Base-by-base conservation (phyloP, 139 green algal genomes). In the Tetraselmis striata region DNA sequence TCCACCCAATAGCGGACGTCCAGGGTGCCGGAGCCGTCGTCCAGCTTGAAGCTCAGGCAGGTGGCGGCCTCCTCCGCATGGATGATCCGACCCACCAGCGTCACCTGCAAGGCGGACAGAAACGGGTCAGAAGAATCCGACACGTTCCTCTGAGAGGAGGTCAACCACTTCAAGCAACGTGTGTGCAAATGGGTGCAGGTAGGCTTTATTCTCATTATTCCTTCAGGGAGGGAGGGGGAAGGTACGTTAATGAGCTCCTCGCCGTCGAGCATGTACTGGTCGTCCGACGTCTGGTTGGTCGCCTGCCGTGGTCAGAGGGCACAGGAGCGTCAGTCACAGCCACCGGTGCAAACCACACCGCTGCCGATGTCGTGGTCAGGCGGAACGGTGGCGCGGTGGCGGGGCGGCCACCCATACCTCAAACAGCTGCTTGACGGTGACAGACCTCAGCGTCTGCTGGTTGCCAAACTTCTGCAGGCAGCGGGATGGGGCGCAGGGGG, bases 1-100 rank as follows among this genome's bases (percentile, higher is more conserved):
- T 88, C 87, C 30, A 90, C 79, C 82, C 86, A 97, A 76, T 88
- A 85, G 30, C 87, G 90, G 59, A 94, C 84, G 23, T 88, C 82
- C 2, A 89, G 79, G 23, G 31, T 81, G 30, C 90, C 92, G 1
- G 94, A 95, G 77, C 94, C 93, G 84, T 97, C 94, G 80, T 94
- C 81, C 1, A 97, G 30, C 28, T 32, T 87, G 28, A 93, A 84
- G 0, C 78, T 59, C 1, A 90, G 74, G 1, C 76, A 82, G 0
- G 88, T 90, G 24, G 84, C 59, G 22, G 83, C 75, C 79, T 94
- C 89, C n/a, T 84, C 77, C 1, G 87, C 81, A 23, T 30, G 45
- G 1, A 90, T 59, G 0, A 97, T 84, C 78, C 89, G 91, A 25
- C 92, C 94, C 11, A 97, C 84, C 18, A 97, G 30, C 0, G 91